phyloP scores from a whole-genome alignment of 208 protist genomes.

The Acanthamoeba triangularis region DNA sequence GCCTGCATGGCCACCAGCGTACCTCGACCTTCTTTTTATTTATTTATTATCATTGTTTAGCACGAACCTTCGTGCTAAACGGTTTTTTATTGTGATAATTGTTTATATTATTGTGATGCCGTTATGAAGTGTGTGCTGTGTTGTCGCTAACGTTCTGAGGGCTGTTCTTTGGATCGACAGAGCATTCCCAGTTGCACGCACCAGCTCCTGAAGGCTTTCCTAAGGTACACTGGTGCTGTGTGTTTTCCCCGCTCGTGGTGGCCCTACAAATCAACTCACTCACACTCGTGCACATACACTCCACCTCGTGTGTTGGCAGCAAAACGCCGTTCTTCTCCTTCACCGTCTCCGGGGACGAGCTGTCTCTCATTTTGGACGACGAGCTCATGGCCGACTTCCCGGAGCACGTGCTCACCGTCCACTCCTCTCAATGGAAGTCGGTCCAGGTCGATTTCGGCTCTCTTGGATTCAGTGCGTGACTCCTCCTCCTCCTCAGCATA shows the following conservation, averaged over 20 bases:
- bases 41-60: too few relatives aligned
- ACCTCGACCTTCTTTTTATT: background rate
- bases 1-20: constrained; percentile 31
- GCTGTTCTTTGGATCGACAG: too few relatives aligned
- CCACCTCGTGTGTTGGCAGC: too few relatives aligned
- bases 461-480: constrained; percentile 28
- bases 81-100: too few relatives aligned
- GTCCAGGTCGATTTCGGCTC: constrained; percentile 70
- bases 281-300: too few relatives aligned
- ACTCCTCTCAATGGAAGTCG: constrained; percentile 18
- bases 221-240: background rate
- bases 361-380: constrained; percentile 70
- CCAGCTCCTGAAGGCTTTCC: constrained; percentile 60
- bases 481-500: background rate
- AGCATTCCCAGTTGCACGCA: constrained; percentile 5
- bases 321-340: constrained; percentile 69
- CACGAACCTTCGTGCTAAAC: too few relatives aligned
- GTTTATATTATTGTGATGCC: too few relatives aligned
- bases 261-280: too few relatives aligned
- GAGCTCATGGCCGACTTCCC: constrained; percentile 62
- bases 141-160: too few relatives aligned
- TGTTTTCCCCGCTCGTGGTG: too few relatives aligned
- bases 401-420: background rate
- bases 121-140: too few relatives aligned
- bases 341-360: constrained; percentile 54